Conservation (phyloP, 441 rosid species). For the Mallotus japonicus region DNA sequence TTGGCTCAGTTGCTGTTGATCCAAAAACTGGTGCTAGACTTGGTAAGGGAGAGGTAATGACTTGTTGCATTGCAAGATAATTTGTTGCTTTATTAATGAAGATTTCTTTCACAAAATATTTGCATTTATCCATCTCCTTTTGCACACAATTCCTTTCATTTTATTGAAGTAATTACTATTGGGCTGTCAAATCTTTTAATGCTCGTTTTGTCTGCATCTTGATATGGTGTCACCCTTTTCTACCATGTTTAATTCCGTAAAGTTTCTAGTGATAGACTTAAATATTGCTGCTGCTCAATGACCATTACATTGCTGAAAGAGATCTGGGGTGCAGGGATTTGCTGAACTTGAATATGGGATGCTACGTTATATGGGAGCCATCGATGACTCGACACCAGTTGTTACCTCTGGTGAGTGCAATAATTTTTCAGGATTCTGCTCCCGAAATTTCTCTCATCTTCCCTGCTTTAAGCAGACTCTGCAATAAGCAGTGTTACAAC, state of each 20-base stretch:
- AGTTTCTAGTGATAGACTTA: not conserved
- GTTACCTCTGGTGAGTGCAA: conserved; percentile 43
- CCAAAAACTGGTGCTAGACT: conserved; percentile 80
- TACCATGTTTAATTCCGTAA: no score
- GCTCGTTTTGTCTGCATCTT: no score
- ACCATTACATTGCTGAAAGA: conserved; percentile 2
- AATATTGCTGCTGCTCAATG: no score
- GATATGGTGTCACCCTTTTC: no score
- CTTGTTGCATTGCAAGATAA: not conserved
- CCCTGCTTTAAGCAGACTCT: no score
- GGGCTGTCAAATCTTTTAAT: no score
- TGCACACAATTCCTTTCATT: no score
- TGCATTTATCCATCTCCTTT: no score
- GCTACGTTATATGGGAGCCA: conserved; percentile 44
- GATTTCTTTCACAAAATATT: no score
- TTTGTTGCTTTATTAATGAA: no score
- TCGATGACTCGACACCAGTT: not conserved
- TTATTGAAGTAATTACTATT: no score
- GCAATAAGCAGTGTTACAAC: not conserved
- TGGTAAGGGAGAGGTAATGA: conserved; percentile 90
- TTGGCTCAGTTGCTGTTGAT: conserved; percentile 90
- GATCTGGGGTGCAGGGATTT: conserved; percentile 59
- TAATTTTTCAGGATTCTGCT: not conserved
- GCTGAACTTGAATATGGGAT: conserved; percentile 95
- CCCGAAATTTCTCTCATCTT: not conserved